Conservation (phyloP, 139 green algal species). For the Spirogloea muscicola region DNA sequence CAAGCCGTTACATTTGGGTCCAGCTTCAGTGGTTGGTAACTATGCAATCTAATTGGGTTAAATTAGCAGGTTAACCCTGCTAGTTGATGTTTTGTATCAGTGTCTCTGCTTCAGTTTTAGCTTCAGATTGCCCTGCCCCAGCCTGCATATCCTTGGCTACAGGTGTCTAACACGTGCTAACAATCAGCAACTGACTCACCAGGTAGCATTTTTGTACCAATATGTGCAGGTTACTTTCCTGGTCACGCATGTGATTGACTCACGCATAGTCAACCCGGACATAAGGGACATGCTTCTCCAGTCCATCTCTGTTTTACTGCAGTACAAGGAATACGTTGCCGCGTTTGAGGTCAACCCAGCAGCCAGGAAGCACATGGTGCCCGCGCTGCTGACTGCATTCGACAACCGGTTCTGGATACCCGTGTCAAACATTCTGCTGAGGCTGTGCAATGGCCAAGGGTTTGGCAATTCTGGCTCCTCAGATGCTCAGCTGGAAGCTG, state of each 20-base stretch:
- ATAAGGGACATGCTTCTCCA: constrained; percentile 61
- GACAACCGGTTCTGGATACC: constrained; percentile 72
- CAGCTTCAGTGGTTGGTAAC: too few relatives aligned
- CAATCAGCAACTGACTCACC: too few relatives aligned
- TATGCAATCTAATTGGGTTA: too few relatives aligned
- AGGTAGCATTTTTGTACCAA: too few relatives aligned
- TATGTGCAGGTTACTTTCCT: constrained; percentile 51
- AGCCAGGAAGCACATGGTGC: constrained; percentile 53
- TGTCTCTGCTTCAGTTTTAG: too few relatives aligned
- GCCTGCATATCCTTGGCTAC: too few relatives aligned
- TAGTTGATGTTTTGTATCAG: too few relatives aligned
- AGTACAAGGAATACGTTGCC: constrained; percentile 54
- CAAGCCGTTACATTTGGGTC: too few relatives aligned
- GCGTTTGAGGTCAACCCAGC: constrained; percentile 58
- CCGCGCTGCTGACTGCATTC: constrained; percentile 61
- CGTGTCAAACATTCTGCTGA: constrained; percentile 60
- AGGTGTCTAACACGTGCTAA: too few relatives aligned
- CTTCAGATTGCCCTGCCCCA: too few relatives aligned
- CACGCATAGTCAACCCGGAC: constrained; percentile 62
- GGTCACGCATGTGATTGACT: constrained; percentile 56
- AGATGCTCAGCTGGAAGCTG: background rate
- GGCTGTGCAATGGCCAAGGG: constrained; percentile 36
- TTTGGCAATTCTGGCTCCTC: constrained; percentile 13
- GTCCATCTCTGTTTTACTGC: constrained; percentile 55
- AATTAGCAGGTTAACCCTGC: too few relatives aligned